Evolutionary conservation across 78 protist species (phyloP).

Genomic region (Dictyostelium citrinum): DNA sequence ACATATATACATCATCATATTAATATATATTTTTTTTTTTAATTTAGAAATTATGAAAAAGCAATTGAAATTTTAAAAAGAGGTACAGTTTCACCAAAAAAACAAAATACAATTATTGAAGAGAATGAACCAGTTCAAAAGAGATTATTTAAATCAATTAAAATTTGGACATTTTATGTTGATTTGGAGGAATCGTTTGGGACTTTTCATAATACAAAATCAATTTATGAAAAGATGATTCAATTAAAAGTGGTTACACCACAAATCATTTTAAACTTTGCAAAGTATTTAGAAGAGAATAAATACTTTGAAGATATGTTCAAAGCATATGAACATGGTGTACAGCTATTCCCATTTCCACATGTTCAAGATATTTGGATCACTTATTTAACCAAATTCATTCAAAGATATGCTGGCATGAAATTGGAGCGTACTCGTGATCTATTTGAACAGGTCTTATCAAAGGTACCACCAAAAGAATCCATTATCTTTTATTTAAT

Average conservation of each 20-base stretch:
- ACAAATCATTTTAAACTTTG: constrained; percentile 93
- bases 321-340: constrained; percentile 91
- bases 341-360: constrained; percentile 93
- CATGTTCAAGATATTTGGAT: constrained; percentile 92
- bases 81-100: constrained; percentile 53
- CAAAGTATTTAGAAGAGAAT: constrained; percentile 90
- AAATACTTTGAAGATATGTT: constrained; percentile 94
- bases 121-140: constrained; percentile 80
- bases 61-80: constrained; percentile 40
- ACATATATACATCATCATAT: not conserved
- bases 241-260: constrained; percentile 92
- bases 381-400: constrained; percentile 91
- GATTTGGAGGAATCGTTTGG: constrained; percentile 97
- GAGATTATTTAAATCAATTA: constrained; percentile 85
- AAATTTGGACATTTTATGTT: constrained; percentile 95
- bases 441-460: constrained; percentile 94
- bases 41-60: not conserved
- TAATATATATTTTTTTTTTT: not conserved
- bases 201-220: constrained; percentile 72
- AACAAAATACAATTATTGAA: constrained; percentile 2
- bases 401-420: constrained; percentile 89
- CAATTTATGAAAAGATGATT: constrained; percentile 73
- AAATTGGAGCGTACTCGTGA: constrained; percentile 98
- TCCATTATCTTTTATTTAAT: constrained; percentile 76
- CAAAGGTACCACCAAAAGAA: constrained; percentile 81